Percentiles rank a stretch among this genome's conserved stretches.
These are phyloP conservation scores for Cajanus cajan DNA, from an alignment of 306 rosid species.

Conservation along the genomic window DNA sequence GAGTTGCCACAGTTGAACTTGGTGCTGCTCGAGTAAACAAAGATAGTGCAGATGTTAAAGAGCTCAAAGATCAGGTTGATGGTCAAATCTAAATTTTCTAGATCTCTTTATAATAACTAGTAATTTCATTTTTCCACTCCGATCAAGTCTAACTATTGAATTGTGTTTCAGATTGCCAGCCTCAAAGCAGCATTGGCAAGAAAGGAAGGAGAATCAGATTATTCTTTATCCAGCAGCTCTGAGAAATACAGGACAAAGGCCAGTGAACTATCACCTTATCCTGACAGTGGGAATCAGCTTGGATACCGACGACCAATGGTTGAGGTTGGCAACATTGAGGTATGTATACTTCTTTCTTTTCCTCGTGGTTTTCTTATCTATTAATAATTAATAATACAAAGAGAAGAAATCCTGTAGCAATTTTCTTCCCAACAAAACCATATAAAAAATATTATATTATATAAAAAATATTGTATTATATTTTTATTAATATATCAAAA, in stretches of 20 bases:
- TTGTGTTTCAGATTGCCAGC: conserved; percentile 61
- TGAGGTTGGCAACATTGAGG: conserved; percentile 74
- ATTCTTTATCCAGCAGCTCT: conserved; percentile 55
- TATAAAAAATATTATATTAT: too few species aligned
- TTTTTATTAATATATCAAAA: too few species aligned
- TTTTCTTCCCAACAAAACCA: too few species aligned
- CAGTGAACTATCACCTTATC: conserved; percentile 53
- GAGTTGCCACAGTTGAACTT: conserved; percentile 96
- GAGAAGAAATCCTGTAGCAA: too few species aligned
- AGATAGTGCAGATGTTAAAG: conserved; percentile 79
- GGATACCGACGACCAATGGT: conserved; percentile 60
- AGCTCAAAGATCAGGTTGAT: conserved; percentile 86
- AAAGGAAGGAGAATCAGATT: conserved; percentile 66
- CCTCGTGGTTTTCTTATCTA: not conserved
- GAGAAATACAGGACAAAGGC: conserved; percentile 58
- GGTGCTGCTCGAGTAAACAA: conserved; percentile 95
- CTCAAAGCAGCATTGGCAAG: conserved; percentile 82
- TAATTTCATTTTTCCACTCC: not conserved
- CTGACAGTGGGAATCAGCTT: conserved; percentile 42
- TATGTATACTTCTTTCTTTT: conserved; percentile 35
- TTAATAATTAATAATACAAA: too few species aligned
- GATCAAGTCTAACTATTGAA: conserved; percentile 13
- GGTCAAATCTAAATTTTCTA: conserved; percentile 10
- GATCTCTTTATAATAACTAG: not conserved
- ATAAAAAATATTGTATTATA: too few species aligned